These are phyloP conservation scores for Canavalia gladiata DNA, from an alignment of 306 rosid genomes.

Conservation along the genomic window DNA sequence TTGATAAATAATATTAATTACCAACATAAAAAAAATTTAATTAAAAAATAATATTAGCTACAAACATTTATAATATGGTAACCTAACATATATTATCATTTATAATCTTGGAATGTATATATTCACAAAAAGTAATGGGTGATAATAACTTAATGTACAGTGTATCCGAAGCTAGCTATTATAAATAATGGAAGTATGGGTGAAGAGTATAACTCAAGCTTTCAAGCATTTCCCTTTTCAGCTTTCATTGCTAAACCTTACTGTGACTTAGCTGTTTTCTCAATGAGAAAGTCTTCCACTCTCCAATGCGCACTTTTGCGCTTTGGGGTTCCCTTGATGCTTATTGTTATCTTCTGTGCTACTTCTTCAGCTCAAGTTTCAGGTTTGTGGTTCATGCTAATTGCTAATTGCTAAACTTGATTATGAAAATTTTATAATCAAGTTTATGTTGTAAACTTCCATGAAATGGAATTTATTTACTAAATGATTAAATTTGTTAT, in stretches of 20 bases:
- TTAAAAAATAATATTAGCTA: too few relatives aligned
- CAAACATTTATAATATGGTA: too few relatives aligned
- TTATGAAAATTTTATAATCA: too few relatives aligned
- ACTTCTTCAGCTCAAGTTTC: conserved; percentile 41
- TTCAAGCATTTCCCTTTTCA: conserved; percentile 3
- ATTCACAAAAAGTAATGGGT: neutral
- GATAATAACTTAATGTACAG: neutral
- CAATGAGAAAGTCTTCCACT: conserved; percentile 44
- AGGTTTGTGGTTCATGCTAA: conserved; percentile 34
- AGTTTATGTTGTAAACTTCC: too few relatives aligned
- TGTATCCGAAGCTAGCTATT: neutral
- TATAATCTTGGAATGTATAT: neutral
- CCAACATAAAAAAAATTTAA: too few relatives aligned
- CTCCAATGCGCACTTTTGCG: conserved; percentile 21
- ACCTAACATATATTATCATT: neutral
- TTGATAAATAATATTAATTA: too few relatives aligned
- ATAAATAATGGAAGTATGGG: conserved; percentile 46
- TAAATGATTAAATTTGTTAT: too few relatives aligned
- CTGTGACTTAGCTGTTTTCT: conserved; percentile 15
- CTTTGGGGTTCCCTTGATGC: conserved; percentile 43
- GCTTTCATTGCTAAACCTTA: neutral
- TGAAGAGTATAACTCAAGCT: conserved; percentile 32
- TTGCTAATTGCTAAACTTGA: too few relatives aligned
- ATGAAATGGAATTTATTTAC: too few relatives aligned
- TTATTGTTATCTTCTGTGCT: conserved; percentile 30